phyloP scores from a whole-genome alignment of 176 grass and related monocot genomes.

The Themeda triandra region DNA sequence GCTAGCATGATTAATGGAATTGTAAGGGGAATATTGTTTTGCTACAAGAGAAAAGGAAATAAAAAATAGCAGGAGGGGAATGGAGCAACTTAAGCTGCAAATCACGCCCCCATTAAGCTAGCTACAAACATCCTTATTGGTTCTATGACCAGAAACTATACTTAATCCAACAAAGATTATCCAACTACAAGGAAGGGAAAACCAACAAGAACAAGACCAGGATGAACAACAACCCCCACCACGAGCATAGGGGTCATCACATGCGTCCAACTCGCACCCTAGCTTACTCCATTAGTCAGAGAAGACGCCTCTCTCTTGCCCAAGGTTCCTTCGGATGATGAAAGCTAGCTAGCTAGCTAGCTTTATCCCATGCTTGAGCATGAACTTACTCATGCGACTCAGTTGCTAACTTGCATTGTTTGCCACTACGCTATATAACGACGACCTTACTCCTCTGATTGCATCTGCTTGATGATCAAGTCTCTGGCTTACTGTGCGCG shows the following conservation, averaged over 20 bases:
- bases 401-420: neutral
- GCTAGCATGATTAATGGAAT: conserved; percentile 25
- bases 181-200: conserved; percentile 43
- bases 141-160: conserved; percentile 46
- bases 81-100: conserved; percentile 11
- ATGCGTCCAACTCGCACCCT: conserved; percentile 41
- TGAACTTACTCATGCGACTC: no score
- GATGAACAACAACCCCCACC: conserved; percentile 32
- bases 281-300: conserved; percentile 46
- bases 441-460: neutral
- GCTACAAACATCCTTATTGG: conserved; percentile 47
- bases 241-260: conserved; percentile 31
- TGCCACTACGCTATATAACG: conserved; percentile 25
- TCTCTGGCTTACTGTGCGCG: conserved; percentile 18
- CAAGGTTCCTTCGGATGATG: conserved; percentile 14
- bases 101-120: conserved; percentile 22
- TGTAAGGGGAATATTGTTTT: conserved; percentile 33
- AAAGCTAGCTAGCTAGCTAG: conserved; percentile 16
- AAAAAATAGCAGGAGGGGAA: neutral
- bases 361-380: conserved; percentile 32
- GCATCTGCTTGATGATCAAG: conserved; percentile 33
- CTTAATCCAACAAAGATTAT: conserved; percentile 48
- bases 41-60: conserved; percentile 3
- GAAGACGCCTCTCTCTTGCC: conserved; percentile 23
- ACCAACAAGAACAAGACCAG: conserved; percentile 25